Base-by-base conservation (phyloP, 2,329 filamentous ascomycete species). In the Curvularia sp. region DNA sequence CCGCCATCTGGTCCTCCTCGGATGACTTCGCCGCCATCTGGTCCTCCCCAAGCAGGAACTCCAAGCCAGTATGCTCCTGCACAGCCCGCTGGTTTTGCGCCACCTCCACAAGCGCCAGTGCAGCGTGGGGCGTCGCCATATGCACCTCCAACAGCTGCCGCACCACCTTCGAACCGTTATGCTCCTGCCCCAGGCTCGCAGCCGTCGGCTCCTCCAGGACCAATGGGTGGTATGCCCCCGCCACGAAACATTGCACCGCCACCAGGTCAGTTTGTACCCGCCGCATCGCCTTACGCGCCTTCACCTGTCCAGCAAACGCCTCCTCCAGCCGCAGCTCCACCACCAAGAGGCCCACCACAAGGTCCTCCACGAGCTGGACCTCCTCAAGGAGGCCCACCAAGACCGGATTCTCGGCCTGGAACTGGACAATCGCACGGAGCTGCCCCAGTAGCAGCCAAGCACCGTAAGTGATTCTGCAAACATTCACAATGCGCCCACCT, bases 41-140 rank as follows among this genome's bases (percentile, higher is more conserved):
- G 52, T n/a, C 49, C 83, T 8, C 84, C 83, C 53, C 66, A 68
- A 41, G 51, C 34, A 36, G 34, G 34, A 5, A 36, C 34, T 36
- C n/a, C 34, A n/a, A 36, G 34, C 34, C 34, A 36, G 15, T 92
- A 93, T 66, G 86, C 87, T 9, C 89, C 87, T 8, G 88, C 61
- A 48, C 80, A 59, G 66, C 76, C 69, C 66, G 75, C 73, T 78
- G 58, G 80, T 73, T 72, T 79, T 78, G 63, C 81, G 78, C 76
- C 81, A 32, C 77, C 71, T 65, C 76, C 68, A 51, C 85, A 85
- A 43, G 83, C 87, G 41, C 84, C 86, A 19, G 84, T 92, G 50
- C 85, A 88, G 21, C 88, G 92, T 63, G 92, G 89, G 27, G 84
- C 89, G 4, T 97, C 93, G 25, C 93, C 93, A 5, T 97, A 97